A percentile compares a stretch with the other conserved stretches of the same genome.
These are phyloP conservation scores for Cyclocybe aegerita DNA, from an alignment of 768 basidiomycete genomes.

Conservation along the genomic window DNA sequence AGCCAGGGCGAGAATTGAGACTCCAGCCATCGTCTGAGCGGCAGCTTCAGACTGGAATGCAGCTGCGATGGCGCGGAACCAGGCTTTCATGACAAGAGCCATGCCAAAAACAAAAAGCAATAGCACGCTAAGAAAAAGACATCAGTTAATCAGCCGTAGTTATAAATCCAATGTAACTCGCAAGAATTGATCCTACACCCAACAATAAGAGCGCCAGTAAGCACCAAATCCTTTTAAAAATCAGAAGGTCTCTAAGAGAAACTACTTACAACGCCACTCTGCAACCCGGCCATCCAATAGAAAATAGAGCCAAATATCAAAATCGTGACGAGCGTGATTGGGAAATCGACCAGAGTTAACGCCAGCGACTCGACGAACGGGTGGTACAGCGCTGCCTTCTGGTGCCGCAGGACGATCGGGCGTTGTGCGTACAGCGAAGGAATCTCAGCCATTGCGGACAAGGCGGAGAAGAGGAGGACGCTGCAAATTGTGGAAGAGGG, in stretches of 20 bases:
- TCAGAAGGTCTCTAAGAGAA: too few relatives aligned
- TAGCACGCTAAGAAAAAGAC: conserved; percentile 48
- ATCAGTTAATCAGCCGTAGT: conserved; percentile 29
- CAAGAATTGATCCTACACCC: conserved; percentile 51
- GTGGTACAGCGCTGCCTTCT: conserved; percentile 58
- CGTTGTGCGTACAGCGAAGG: conserved; percentile 59
- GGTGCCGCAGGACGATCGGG: conserved; percentile 57
- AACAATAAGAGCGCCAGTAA: too few relatives aligned
- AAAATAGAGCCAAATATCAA: conserved; percentile 47
- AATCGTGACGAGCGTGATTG: conserved; percentile 49
- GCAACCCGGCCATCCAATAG: conserved; percentile 69
- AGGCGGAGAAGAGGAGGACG: conserved; percentile 55
- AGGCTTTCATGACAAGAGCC: conserved; percentile 68
- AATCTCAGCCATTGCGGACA: conserved; percentile 65
- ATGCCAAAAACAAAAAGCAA: conserved; percentile 56
- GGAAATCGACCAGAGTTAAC: conserved; percentile 59
- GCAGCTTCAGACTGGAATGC: conserved; percentile 17
- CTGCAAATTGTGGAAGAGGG: conserved; percentile 25
- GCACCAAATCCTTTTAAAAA: too few relatives aligned
- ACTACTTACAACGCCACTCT: conserved; percentile 33
- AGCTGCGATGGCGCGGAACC: conserved; percentile 73
- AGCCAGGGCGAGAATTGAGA: conserved; percentile 25
- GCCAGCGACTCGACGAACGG: conserved; percentile 41
- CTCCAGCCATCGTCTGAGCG: conserved; percentile 56
- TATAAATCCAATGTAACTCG: conserved; percentile 26